Evolutionary conservation across 176 grass and related monocot genomes (phyloP).

Genomic region (Triticum monococcum): DNA sequence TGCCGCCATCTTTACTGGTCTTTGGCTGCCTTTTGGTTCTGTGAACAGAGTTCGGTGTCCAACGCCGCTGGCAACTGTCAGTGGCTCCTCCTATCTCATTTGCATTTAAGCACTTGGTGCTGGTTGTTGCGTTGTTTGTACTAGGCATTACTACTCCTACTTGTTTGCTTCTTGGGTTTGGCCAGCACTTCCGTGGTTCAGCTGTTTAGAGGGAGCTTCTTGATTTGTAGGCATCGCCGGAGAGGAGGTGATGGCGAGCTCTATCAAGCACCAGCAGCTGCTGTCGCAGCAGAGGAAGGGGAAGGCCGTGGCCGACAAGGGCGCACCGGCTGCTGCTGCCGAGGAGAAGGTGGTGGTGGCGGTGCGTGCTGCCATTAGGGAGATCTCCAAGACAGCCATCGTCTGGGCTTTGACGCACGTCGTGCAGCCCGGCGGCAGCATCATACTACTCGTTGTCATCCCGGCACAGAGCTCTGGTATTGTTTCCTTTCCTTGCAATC

Average conservation of each 20-base stretch:
- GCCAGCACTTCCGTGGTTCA: slow-evolving; percentile 1
- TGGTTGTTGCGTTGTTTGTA: slow-evolving; percentile 54
- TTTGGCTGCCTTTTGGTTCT: slow-evolving; percentile 34
- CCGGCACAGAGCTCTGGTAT: slow-evolving; percentile 82
- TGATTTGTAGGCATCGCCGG: slow-evolving; percentile 45
- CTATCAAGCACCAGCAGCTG: slow-evolving; percentile 49
- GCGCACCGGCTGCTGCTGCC: neutral
- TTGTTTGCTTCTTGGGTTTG: slow-evolving; percentile 27
- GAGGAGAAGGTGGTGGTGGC: slow-evolving; percentile 90
- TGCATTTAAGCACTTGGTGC: slow-evolving; percentile 36
- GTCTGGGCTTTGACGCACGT: slow-evolving; percentile 94
- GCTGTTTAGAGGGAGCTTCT: slow-evolving; percentile 18
- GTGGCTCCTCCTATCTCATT: slow-evolving; percentile 26
- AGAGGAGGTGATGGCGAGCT: slow-evolving; percentile 35
- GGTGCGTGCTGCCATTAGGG: slow-evolving; percentile 66
- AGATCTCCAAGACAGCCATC: slow-evolving; percentile 90
- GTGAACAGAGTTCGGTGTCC: slow-evolving; percentile 36
- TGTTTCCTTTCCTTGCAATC: slow-evolving; percentile 25
- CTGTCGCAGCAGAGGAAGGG: slow-evolving; percentile 70
- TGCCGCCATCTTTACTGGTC: slow-evolving; percentile 41
- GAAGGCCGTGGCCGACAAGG: slow-evolving; percentile 62
- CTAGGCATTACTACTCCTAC: slow-evolving; percentile 30
- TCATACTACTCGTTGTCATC: slow-evolving; percentile 78
- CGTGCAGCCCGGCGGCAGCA: slow-evolving; percentile 82
- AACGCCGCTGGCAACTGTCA: slow-evolving; percentile 44